phyloP scores from a whole-genome alignment of 306 rosid species.

The Prunus mume region DNA sequence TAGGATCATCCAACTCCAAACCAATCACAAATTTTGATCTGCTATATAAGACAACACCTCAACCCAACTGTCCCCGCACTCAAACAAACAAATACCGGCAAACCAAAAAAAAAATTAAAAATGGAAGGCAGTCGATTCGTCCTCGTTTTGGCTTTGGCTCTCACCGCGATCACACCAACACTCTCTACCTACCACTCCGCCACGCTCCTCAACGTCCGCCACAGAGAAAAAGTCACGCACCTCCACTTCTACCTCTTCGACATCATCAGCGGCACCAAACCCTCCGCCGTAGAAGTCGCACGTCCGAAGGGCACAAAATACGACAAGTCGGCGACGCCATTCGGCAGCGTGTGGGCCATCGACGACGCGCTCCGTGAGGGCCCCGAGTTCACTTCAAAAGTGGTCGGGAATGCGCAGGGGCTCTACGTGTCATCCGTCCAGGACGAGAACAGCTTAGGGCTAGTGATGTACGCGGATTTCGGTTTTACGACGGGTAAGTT shows the following conservation, averaged over 20 bases:
- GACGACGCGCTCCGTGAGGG: slow-evolving; percentile 36
- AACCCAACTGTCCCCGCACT: background rate
- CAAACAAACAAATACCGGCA: background rate
- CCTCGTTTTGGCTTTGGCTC: background rate
- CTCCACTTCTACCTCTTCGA: slow-evolving; percentile 48
- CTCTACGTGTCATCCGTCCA: slow-evolving; percentile 32
- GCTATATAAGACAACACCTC: slow-evolving; percentile 2
- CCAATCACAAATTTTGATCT: no score
- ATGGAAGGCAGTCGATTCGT: slow-evolving; percentile 16
- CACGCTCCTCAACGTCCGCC: background rate
- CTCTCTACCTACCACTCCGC: slow-evolving; percentile 23
- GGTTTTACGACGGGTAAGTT: slow-evolving; percentile 36
- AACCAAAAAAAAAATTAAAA: background rate
- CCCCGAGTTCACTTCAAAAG: slow-evolving; percentile 22
- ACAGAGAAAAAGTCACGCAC: slow-evolving; percentile 34
- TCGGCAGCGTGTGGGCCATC: slow-evolving; percentile 34
- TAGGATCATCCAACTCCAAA: no score
- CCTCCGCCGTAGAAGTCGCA: slow-evolving; percentile 27
- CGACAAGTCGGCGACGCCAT: slow-evolving; percentile 25
- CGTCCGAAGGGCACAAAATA: slow-evolving; percentile 5
- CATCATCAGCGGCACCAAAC: slow-evolving; percentile 36
- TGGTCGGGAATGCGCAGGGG: slow-evolving; percentile 44
- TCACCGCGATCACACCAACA: slow-evolving; percentile 17
- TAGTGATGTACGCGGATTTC: slow-evolving; percentile 32
- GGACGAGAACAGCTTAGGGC: background rate